Conservation (phyloP, 2,329 filamentous ascomycete genomes). For the Colletotrichum cordylinicola region DNA sequence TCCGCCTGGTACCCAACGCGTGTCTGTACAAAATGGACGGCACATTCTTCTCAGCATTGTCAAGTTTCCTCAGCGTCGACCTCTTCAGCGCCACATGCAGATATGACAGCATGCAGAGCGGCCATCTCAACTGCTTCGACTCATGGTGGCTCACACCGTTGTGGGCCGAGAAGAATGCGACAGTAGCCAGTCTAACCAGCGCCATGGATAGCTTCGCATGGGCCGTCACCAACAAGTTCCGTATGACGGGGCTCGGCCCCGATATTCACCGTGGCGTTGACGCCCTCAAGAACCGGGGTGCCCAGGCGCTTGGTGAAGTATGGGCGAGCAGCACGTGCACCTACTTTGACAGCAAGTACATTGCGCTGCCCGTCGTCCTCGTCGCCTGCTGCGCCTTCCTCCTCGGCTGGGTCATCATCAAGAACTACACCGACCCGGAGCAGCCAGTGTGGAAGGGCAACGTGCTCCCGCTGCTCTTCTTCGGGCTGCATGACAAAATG, state of each 20-base stretch:
- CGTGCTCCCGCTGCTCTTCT: constrained; percentile 12
- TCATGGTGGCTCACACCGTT: constrained; percentile 14
- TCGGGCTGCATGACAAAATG: not conserved
- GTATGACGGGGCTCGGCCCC: constrained; percentile 3
- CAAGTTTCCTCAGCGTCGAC: not conserved
- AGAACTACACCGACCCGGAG: constrained; percentile 11
- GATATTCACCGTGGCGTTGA: not conserved
- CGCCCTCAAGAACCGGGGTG: not conserved
- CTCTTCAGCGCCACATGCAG: not conserved
- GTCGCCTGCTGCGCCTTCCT: not conserved
- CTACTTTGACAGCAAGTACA: constrained; percentile 6
- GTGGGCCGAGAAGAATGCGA: constrained; percentile 11
- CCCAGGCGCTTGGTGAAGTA: not conserved
- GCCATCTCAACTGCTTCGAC: constrained; percentile 7
- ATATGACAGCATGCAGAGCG: constrained; percentile 13
- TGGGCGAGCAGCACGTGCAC: constrained; percentile 1
- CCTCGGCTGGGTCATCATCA: constrained; percentile 4
- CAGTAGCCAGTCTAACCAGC: not conserved
- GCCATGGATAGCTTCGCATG: constrained; percentile 6
- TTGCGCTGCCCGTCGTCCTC: not conserved
- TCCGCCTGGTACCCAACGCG: not conserved
- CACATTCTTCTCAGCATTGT: not conserved
- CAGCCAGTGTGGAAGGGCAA: constrained; percentile 18
- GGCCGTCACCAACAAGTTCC: constrained; percentile 17
- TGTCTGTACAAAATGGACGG: constrained; percentile 17